phyloP scores from a whole-genome alignment of 176 grass and related monocot genomes.

The Zea luxurians region DNA sequence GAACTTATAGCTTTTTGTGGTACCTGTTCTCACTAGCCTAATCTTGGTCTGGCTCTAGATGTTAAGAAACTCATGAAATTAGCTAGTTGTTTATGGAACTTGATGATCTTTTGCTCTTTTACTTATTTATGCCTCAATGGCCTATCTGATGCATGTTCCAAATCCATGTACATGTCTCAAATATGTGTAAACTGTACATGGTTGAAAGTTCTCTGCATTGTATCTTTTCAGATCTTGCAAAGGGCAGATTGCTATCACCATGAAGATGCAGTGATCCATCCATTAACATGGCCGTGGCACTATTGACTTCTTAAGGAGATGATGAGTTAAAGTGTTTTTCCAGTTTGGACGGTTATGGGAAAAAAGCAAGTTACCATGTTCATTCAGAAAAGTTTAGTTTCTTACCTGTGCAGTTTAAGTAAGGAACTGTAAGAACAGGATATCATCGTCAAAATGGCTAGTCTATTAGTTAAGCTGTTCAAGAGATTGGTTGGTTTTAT shows the following conservation, averaged over 20 bases:
- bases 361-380: not conserved
- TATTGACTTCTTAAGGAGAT: not conserved
- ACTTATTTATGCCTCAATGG: not conserved
- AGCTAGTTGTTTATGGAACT: not conserved
- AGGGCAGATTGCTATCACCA: not conserved
- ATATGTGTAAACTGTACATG: conserved; percentile 21
- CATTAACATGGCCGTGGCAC: not conserved
- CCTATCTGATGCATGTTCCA: conserved; percentile 1
- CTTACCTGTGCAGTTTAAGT: conserved; percentile 1
- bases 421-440: not conserved
- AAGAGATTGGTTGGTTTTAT: not conserved
- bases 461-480: not conserved
- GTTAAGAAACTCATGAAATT: not conserved
- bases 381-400: not conserved
- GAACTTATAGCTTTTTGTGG: not conserved
- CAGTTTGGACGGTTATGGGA: not conserved
- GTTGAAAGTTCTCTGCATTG: not conserved
- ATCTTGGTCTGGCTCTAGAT: not conserved
- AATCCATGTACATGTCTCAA: not conserved
- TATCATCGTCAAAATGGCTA: not conserved
- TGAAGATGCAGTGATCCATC: conserved; percentile 4
- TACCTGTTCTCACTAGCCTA: conserved; percentile 1
- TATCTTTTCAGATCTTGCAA: conserved; percentile 24
- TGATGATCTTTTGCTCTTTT: conserved; percentile 1
- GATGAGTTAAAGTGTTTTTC: not conserved